phyloP scores from a whole-genome alignment of 495 filamentous ascomycete species.

The Parachaetomium inaequale region DNA sequence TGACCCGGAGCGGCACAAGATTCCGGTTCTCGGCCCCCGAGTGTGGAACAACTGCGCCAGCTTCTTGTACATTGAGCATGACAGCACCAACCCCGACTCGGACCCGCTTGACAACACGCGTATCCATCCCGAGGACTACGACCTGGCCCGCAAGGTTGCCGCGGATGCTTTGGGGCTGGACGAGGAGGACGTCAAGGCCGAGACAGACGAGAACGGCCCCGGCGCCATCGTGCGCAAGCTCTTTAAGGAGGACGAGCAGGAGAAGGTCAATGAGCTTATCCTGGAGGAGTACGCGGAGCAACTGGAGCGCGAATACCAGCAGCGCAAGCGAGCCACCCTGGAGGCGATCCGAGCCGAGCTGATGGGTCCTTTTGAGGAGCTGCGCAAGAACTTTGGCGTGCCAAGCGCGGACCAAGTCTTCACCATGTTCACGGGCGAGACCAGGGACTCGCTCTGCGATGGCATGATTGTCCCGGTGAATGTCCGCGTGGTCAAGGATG shows the following conservation, averaged over 20 bases:
- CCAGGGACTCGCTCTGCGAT: constrained; percentile 70
- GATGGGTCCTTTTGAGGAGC: constrained; percentile 87
- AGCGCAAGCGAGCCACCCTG: constrained; percentile 91
- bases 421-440: constrained; percentile 96
- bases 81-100: constrained; percentile 68
- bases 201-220: constrained; percentile 79
- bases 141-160: constrained; percentile 94
- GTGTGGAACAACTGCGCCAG: constrained; percentile 97
- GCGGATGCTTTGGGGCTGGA: constrained; percentile 94
- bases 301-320: constrained; percentile 84
- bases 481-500: constrained; percentile 80
- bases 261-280: constrained; percentile 93
- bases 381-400: constrained; percentile 73
- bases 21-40: constrained; percentile 77
- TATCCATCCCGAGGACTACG: constrained; percentile 97
- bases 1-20: constrained; percentile 68
- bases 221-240: constrained; percentile 90
- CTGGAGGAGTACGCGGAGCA: constrained; percentile 96
- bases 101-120: constrained; percentile 95
- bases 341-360: constrained; percentile 95
- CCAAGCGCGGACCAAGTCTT: constrained; percentile 80
- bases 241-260: constrained; percentile 83
- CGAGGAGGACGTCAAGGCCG: constrained; percentile 95
- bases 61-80: constrained; percentile 86
- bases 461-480: constrained; percentile 90